Base-by-base conservation (phyloP, 352 stramenopile species). In the Vaucheria bursata region DNA sequence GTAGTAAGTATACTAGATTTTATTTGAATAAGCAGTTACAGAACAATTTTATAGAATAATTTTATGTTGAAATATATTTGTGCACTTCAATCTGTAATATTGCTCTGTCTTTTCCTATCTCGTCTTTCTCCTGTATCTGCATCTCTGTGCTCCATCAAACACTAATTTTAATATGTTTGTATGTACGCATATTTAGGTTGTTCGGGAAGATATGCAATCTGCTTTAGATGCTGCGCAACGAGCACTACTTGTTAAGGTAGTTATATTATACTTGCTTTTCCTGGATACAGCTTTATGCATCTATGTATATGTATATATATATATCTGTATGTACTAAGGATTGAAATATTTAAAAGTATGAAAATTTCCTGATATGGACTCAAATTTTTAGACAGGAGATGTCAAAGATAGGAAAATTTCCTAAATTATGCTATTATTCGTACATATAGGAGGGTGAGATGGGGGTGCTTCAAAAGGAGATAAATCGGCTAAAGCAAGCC, bases 181-280 rank as follows among this genome's bases (percentile, higher is more conserved):
- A n/a, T n/a, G n/a, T n/a, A n/a, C n/a, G n/a, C n/a, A n/a, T n/a
- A n/a, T 68, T 2, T 34, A 68, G 53, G 53, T 34, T 7, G 53
- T 34, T 68, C 31, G 34, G 53, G 53, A 68, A 34, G 53, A 68
- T 31, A 34, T 68, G 53, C 2, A 68, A 34, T 2, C 34, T n/a
- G 65, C 65, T 36, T 35, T 72, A 2, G 65, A 25, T 36, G 65
- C 31, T 12, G 65, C 36, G 65, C 65, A 37, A 2, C 65, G 65
- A 1, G 65, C 65, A 2, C 29, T 72, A 35, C 65, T 72, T 29
- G 65, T 72, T 2, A 72, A 72, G 65, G 65, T 72, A 3, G n/a
- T 29, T 38, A 12, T 12, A 12, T 5, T 12, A 12, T 5, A 5
- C 5, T 5, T 50, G 39, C 39, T 50, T 12, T 50, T 50, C 39